Evolutionary conservation across 768 basidiomycete genomes (phyloP).

Genomic region (Phaffia australis): DNA sequence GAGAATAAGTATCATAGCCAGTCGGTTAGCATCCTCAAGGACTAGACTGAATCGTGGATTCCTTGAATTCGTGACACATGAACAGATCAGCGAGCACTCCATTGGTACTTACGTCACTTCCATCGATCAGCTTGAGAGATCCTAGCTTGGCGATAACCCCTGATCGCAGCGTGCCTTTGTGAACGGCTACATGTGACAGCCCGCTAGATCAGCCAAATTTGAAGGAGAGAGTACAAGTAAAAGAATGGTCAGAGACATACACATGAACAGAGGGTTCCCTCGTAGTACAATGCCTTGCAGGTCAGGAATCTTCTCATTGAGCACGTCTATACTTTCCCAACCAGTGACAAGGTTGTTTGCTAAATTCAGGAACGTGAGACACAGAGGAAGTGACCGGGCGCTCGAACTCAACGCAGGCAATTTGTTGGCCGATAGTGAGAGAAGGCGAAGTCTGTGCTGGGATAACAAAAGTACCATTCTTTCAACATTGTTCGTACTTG

Average conservation of each 20-base stretch:
- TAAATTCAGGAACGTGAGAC: conserved; percentile 4
- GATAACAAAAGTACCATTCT: not conserved
- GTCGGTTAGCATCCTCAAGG: not conserved
- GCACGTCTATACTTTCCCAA: conserved; percentile 4
- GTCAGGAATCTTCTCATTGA: not conserved
- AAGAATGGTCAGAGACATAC: conserved; percentile 1
- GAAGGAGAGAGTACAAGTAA: not conserved
- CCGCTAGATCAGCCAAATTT: not conserved
- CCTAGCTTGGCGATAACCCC: conserved; percentile 16
- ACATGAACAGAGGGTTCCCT: not conserved
- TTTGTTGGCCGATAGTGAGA: conserved; percentile 17
- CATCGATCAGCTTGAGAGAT: conserved; percentile 11
- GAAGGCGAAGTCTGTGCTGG: not conserved
- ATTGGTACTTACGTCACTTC: conserved; percentile 9
- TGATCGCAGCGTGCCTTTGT: not conserved
- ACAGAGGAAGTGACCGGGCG: not conserved
- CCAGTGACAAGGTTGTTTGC: conserved; percentile 8
- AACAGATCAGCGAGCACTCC: too few species aligned
- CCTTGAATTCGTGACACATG: too few species aligned
- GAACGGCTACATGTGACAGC: not conserved
- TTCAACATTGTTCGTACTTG: not conserved
- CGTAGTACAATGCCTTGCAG: conserved; percentile 1
- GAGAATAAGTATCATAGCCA: not conserved
- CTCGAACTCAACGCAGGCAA: conserved; percentile 4
- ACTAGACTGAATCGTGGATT: not conserved